Evolutionary conservation across 78 protist genomes (phyloP).

Genomic region (Isochrysis galbana): DNA sequence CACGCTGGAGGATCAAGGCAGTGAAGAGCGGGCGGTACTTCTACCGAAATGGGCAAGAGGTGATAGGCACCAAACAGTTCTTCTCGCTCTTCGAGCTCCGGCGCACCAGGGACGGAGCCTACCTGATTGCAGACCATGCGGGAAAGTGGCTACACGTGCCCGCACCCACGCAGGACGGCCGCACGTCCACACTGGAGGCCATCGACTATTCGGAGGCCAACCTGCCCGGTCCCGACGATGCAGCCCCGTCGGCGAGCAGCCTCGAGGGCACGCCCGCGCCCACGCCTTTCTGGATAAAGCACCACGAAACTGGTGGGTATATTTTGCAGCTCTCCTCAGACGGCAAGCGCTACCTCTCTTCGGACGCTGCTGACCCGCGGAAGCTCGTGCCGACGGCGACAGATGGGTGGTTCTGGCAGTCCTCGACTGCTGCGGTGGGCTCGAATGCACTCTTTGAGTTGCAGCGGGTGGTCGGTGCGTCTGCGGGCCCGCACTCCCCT

Average conservation of each 20-base stretch:
- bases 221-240: too few relatives aligned
- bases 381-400: background rate
- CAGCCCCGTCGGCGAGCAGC: too few relatives aligned
- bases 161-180: too few relatives aligned
- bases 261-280: too few relatives aligned
- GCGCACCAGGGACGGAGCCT: background rate
- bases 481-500: background rate
- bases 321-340: background rate
- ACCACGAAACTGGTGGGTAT: background rate
- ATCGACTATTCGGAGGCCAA: too few relatives aligned
- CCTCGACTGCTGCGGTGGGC: too few relatives aligned
- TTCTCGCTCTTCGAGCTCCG: background rate
- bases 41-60: background rate
- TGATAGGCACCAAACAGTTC: background rate
- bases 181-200: too few relatives aligned
- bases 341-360: background rate
- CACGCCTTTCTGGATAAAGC: background rate
- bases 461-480: conserved; percentile 9
- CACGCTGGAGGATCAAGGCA: background rate
- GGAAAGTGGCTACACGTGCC: background rate
- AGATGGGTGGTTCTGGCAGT: background rate
- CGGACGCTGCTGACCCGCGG: background rate
- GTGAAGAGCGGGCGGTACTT: background rate
- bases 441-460: background rate
- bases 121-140: background rate